phyloP scores from a whole-genome alignment of 306 rosid genomes.

The Canavalia ensiformis region DNA sequence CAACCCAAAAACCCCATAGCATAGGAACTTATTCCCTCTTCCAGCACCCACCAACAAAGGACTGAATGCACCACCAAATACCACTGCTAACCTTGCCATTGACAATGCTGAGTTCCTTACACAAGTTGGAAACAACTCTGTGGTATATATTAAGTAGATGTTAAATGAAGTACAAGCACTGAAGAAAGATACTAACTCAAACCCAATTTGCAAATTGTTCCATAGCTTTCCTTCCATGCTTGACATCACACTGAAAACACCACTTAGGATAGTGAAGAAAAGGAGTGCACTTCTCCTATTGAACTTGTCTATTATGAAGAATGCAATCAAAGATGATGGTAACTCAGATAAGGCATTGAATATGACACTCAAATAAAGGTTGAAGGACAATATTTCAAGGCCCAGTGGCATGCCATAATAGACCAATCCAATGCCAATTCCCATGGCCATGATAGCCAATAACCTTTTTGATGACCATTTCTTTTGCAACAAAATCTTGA shows the following conservation, averaged over 20 bases:
- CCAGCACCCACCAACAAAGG: slow-evolving; percentile 62
- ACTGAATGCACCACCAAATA: slow-evolving; percentile 64
- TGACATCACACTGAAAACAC: slow-evolving; percentile 56
- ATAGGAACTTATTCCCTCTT: slow-evolving; percentile 45
- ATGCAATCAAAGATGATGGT: slow-evolving; percentile 53
- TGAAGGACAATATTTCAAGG: slow-evolving; percentile 52
- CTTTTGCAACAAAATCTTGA: slow-evolving; percentile 44
- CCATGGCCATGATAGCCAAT: slow-evolving; percentile 27
- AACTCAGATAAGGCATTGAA: slow-evolving; percentile 71
- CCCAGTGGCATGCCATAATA: slow-evolving; percentile 72
- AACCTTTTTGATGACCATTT: slow-evolving; percentile 60
- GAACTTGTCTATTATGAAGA: slow-evolving; percentile 49
- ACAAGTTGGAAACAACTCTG: slow-evolving; percentile 55
- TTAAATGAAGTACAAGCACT: slow-evolving; percentile 54
- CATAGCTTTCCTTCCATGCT: slow-evolving; percentile 15
- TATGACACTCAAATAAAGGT: slow-evolving; percentile 61
- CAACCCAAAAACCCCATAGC: slow-evolving; percentile 64
- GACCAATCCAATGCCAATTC: slow-evolving; percentile 62
- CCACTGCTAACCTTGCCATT: slow-evolving; percentile 65
- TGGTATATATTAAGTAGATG: slow-evolving; percentile 47
- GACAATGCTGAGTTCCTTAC: slow-evolving; percentile 71
- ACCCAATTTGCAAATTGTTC: slow-evolving; percentile 39
- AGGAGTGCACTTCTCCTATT: slow-evolving; percentile 54
- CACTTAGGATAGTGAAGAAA: slow-evolving; percentile 43
- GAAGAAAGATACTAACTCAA: slow-evolving; percentile 64